phyloP scores from a whole-genome alignment of 73 alveolate genomes.

The Tetrahymena malaccensis region DNA sequence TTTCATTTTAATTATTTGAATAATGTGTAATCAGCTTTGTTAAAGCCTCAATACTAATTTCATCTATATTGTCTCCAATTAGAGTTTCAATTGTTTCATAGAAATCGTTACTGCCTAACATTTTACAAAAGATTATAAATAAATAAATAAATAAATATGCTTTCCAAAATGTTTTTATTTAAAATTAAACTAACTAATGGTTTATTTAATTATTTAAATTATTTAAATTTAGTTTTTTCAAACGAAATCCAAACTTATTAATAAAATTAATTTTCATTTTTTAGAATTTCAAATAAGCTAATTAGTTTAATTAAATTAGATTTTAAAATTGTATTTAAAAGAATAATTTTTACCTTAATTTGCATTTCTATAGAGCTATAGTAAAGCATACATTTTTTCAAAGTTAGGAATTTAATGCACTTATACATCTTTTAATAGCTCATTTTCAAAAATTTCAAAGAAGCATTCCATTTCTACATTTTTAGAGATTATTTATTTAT shows the following conservation, averaged over 20 bases:
- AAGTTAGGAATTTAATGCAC: neutral
- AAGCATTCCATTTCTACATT: neutral
- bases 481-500: neutral
- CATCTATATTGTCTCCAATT: neutral
- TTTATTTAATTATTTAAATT: too few relatives aligned
- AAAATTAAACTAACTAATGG: too few relatives aligned
- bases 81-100: neutral
- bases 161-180: too few relatives aligned
- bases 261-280: too few relatives aligned
- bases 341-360: neutral
- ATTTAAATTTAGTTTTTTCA: too few relatives aligned
- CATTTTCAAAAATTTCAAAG: neutral
- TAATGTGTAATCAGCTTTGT: neutral
- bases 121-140: too few relatives aligned
- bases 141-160: neutral
- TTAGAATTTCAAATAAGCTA: too few relatives aligned
- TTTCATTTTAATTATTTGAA: neutral
- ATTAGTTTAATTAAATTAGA: too few relatives aligned
- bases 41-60: neutral
- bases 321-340: too few relatives aligned
- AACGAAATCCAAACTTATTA: too few relatives aligned
- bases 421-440: neutral
- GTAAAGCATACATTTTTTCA: neutral
- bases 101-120: neutral
- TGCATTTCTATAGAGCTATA: neutral